phyloP scores from a whole-genome alignment of 768 basidiomycete genomes.

The Mycena filopes region DNA sequence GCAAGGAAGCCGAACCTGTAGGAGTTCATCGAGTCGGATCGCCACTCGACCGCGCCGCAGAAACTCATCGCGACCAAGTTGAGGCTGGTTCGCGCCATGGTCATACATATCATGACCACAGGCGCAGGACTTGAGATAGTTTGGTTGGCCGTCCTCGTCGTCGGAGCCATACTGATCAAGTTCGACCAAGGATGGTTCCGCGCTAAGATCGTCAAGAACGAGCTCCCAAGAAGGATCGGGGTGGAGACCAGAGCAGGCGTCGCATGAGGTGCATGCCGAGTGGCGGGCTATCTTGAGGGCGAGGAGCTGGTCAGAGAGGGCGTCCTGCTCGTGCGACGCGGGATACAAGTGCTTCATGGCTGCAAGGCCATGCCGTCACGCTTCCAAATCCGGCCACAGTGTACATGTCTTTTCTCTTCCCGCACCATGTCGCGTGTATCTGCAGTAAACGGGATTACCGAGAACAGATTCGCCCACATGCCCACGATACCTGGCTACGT shows the following conservation, averaged over 20 bases:
- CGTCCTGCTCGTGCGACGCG: slow-evolving; percentile 59
- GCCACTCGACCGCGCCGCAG: slow-evolving; percentile 79
- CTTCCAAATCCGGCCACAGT: too few relatives aligned
- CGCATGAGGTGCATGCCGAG: slow-evolving; percentile 74
- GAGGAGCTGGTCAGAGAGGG: slow-evolving; percentile 60
- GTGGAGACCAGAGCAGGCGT: slow-evolving; percentile 74
- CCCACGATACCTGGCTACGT: too few relatives aligned
- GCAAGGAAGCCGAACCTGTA: slow-evolving; percentile 66
- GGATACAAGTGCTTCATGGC: slow-evolving; percentile 78
- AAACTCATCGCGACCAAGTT: slow-evolving; percentile 71
- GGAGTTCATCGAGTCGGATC: slow-evolving; percentile 81
- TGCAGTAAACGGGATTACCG: too few relatives aligned
- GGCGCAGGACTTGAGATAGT: slow-evolving; percentile 69
- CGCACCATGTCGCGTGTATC: too few relatives aligned
- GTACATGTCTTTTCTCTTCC: too few relatives aligned
- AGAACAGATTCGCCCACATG: background rate
- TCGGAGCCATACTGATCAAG: slow-evolving; percentile 78
- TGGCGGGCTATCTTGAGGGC: slow-evolving; percentile 88
- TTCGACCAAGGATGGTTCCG: slow-evolving; percentile 61
- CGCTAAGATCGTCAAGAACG: slow-evolving; percentile 61
- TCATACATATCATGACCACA: slow-evolving; percentile 75
- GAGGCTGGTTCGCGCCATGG: slow-evolving; percentile 73
- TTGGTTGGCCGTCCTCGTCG: slow-evolving; percentile 64
- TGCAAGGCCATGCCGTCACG: too few relatives aligned
- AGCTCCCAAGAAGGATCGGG: slow-evolving; percentile 70